Conservation (phyloP, 108 stramenopile genomes). For the Parmales sp. region DNA sequence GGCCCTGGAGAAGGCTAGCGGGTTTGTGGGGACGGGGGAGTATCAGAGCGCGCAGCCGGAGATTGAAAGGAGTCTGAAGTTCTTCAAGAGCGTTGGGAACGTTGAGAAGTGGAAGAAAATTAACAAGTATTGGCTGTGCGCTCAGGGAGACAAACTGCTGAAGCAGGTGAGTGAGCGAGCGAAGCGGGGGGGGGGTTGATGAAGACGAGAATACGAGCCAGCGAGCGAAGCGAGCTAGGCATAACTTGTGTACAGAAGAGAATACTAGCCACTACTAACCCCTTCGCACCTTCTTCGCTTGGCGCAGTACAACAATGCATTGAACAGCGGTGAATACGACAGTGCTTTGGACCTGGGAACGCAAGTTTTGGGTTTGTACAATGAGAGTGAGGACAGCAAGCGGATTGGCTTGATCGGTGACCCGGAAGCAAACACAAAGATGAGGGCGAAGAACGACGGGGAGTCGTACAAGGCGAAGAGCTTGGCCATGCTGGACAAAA, state of each 20-base stretch:
- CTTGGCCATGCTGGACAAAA: not conserved
- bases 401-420: not conserved
- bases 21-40: not conserved
- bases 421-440: not conserved
- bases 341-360: not conserved
- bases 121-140: not conserved
- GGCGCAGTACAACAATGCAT: not conserved
- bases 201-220: too few species aligned
- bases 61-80: not conserved
- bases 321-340: not conserved
- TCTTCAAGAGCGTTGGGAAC: not conserved
- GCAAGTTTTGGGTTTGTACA: not conserved
- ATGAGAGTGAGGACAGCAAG: not conserved
- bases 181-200: too few species aligned
- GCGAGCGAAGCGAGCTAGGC: too few species aligned
- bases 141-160: not conserved
- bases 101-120: not conserved
- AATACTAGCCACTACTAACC: too few species aligned
- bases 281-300: too few species aligned
- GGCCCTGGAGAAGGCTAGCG: not conserved
- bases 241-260: too few species aligned
- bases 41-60: not conserved
- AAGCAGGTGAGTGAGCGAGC: too few species aligned
- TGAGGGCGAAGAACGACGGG: not conserved
- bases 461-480: not conserved